phyloP scores from a whole-genome alignment of 768 basidiomycete species.

The Termitomyces sp. region DNA sequence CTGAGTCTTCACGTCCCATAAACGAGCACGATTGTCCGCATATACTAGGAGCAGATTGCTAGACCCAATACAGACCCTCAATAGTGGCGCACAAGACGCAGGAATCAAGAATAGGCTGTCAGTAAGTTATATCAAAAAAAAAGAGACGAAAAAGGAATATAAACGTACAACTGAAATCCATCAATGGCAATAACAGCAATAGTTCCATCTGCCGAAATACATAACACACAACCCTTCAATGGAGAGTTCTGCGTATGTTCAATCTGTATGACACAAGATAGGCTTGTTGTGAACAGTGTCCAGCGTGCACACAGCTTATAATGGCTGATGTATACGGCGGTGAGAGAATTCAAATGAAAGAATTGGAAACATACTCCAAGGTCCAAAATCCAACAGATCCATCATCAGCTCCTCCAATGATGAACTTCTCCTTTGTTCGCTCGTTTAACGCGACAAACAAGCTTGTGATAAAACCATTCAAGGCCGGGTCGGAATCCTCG shows the following conservation, averaged over 20 bases:
- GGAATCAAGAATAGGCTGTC: slow-evolving; percentile 76
- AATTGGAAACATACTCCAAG: slow-evolving; percentile 40
- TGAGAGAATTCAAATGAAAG: neutral
- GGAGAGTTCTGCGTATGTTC: slow-evolving; percentile 46
- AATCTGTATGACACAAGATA: slow-evolving; percentile 54
- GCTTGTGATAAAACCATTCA: slow-evolving; percentile 42
- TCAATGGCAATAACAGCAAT: slow-evolving; percentile 74
- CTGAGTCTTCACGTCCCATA: slow-evolving; percentile 81
- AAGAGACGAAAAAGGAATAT: neutral
- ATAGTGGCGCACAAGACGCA: slow-evolving; percentile 66
- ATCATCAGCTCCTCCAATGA: slow-evolving; percentile 75
- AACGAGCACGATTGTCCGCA: slow-evolving; percentile 64
- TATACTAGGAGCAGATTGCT: slow-evolving; percentile 76
- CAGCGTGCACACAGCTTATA: slow-evolving; percentile 66
- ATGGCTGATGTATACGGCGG: slow-evolving; percentile 33
- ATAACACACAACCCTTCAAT: slow-evolving; percentile 64
- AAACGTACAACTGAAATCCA: slow-evolving; percentile 70
- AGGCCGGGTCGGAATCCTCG: slow-evolving; percentile 37
- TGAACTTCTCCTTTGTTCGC: slow-evolving; percentile 52
- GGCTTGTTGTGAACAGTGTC: slow-evolving; percentile 65
- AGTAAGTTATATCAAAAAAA: neutral
- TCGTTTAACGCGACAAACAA: slow-evolving; percentile 54
- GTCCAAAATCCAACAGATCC: slow-evolving; percentile 77
- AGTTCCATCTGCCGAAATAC: slow-evolving; percentile 74
- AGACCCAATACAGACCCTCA: slow-evolving; percentile 55